Conservation (phyloP, 2,329 filamentous ascomycete species). For the Ascochyta fabae region DNA sequence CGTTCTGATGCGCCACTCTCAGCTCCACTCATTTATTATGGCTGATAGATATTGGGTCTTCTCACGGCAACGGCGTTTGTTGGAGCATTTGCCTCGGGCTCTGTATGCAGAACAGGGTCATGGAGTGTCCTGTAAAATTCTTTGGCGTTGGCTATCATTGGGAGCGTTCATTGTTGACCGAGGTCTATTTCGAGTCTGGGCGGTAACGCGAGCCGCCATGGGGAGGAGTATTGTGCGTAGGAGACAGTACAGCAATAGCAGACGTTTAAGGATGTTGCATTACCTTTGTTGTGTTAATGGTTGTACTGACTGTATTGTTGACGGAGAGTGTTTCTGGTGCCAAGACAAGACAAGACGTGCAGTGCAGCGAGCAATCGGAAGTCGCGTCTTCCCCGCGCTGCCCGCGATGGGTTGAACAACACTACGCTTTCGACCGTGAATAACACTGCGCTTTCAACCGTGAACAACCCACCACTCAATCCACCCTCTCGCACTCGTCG, state of each 20-base stretch:
- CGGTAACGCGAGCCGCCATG: not conserved
- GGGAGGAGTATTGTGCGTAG: not conserved
- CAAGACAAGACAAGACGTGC: conserved; percentile 4
- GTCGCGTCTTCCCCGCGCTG: conserved; percentile 34
- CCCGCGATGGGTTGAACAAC: not conserved
- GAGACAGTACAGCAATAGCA: conserved; percentile 10
- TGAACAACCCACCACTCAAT: too few species aligned
- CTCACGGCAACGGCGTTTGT: conserved; percentile 31
- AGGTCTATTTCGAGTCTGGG: not conserved
- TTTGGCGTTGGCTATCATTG: conserved; percentile 10
- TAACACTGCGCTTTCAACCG: not conserved
- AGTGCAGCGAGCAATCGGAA: conserved; percentile 18
- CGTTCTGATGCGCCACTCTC: conserved; percentile 33
- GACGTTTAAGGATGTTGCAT: not conserved
- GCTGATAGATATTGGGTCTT: conserved; percentile 27
- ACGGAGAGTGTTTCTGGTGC: not conserved
- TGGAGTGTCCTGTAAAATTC: conserved; percentile 11
- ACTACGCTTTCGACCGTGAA: not conserved
- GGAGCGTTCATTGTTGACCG: conserved; percentile 7
- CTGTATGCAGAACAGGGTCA: conserved; percentile 5
- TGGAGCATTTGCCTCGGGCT: conserved; percentile 12
- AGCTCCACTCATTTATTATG: conserved; percentile 39
- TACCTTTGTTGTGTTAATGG: too few species aligned
- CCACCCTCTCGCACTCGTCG: too few species aligned
- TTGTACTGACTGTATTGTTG: not conserved